phyloP scores from a whole-genome alignment of 1,284 basidiomycete genomes.

The Neonothopanus nambi region DNA sequence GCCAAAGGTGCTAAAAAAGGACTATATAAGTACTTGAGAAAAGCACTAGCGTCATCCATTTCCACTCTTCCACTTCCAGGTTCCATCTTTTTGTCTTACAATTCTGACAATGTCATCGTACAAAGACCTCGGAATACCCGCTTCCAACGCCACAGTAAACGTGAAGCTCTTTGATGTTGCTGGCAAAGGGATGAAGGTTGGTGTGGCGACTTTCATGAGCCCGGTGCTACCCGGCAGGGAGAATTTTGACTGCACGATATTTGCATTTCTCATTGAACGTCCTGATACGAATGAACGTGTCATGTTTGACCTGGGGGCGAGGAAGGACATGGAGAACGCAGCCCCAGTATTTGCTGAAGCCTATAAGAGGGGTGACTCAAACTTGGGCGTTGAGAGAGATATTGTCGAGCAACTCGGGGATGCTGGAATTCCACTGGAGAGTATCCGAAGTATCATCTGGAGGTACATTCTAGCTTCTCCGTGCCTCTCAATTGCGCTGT shows the following conservation, averaged over 20 bases:
- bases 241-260: constrained; percentile 12
- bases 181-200: neutral
- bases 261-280: constrained; percentile 25
- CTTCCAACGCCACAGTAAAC: too few relatives aligned
- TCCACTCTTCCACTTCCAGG: too few relatives aligned
- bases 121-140: too few relatives aligned
- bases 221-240: constrained; percentile 23
- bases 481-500: neutral
- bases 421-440: constrained; percentile 17
- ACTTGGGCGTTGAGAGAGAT: constrained; percentile 17
- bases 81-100: neutral
- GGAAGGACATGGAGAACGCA: constrained; percentile 22
- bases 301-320: constrained; percentile 26
- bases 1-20: too few relatives aligned
- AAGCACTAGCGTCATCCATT: too few relatives aligned
- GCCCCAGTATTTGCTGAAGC: constrained; percentile 11
- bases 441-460: constrained; percentile 25
- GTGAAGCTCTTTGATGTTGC: neutral
- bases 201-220: constrained; percentile 1
- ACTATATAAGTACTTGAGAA: too few relatives aligned
- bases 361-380: neutral
- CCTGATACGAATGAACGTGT: constrained; percentile 14
- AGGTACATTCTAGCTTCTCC: constrained; percentile 16
- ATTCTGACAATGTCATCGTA: too few relatives aligned
- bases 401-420: constrained; percentile 22